Evolutionary conservation across 257 asterid genomes (phyloP).

Genomic region (Solanum virginianum): DNA sequence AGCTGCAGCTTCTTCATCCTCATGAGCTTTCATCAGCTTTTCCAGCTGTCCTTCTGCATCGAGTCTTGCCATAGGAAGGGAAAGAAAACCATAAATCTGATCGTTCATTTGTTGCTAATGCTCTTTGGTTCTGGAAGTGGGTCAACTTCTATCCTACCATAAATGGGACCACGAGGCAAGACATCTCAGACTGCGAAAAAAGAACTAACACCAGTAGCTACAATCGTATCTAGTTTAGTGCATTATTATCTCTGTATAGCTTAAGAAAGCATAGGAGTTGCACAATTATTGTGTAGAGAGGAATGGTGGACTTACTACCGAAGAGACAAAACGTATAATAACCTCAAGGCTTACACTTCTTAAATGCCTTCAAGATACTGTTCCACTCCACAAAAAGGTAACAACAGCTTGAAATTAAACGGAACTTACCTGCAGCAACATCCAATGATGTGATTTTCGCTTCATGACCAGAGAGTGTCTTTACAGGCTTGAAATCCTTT

Average conservation of each 20-base stretch:
- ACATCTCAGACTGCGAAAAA: not conserved
- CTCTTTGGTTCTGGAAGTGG: not conserved
- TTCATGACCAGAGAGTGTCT: slow-evolving; percentile 76
- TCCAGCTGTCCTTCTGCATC: slow-evolving; percentile 87
- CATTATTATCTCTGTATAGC: not conserved
- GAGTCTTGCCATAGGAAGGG: slow-evolving; percentile 45
- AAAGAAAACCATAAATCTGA: not conserved
- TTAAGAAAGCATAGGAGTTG: not conserved
- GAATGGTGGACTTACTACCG: not conserved
- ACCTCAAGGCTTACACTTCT: not conserved
- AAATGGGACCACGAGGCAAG: not conserved
- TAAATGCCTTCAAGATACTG: not conserved
- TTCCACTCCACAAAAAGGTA: not conserved
- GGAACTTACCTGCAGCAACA: slow-evolving; percentile 51
- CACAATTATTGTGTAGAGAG: not conserved
- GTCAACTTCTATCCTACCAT: not conserved
- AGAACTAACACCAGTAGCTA: not conserved
- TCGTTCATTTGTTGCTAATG: not conserved
- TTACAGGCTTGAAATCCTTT: slow-evolving; percentile 78
- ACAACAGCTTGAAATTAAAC: not conserved
- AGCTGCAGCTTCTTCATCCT: slow-evolving; percentile 75
- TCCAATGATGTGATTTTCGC: slow-evolving; percentile 80
- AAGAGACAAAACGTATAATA: not conserved
- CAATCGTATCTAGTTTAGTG: not conserved
- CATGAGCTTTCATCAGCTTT: slow-evolving; percentile 87